Base-by-base conservation (phyloP, 495 filamentous ascomycete genomes). In the Melanomma pulvis-pyrius region DNA sequence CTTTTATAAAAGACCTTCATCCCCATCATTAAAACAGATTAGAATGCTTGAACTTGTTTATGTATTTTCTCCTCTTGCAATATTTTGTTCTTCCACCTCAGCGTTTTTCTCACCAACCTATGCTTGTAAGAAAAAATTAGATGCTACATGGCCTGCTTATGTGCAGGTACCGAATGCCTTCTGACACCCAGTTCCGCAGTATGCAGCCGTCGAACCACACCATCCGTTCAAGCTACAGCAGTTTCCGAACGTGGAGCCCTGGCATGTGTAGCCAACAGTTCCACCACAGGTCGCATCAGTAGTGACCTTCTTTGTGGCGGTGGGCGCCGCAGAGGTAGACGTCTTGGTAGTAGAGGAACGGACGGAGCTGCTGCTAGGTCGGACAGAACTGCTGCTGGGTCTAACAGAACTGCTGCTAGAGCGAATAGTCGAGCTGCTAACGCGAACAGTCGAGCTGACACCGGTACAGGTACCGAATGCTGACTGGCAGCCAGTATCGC, bases 401-500 rank as follows among this genome's bases (percentile, higher is more conserved):
- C n/a, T n/a, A n/a, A n/a, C n/a, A n/a, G n/a, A n/a, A n/a, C n/a
- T n/a, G n/a, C n/a, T n/a, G n/a, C n/a, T n/a, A n/a, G 39, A 44
- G 9, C 39, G 39, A 15, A 44, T 17, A 44, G 39, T 44, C 2
- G 39, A 44, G 34, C 34, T 41, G 34, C 8, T 17, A 17, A 8
- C 8, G 34, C 48, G 48, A 15, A 25, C 9, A 13, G 21, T 3
- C 7, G 48, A 50, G 28, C 29, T 17, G 28, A 11, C 6, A 32
- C 32, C 32, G n/a, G 54, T 50, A 49, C 68, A 70, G 8, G 63
- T 59, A 4, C 70, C 70, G 34, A 65, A 69, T 15, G 1, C 47
- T 15, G 70, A 7, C 25, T 72, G 66, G 49, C 70, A 72, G 11
- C 70, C 70, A 15, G 66, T 67, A 4, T 62, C 66, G 29, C 70